phyloP scores from a whole-genome alignment of 2,329 filamentous ascomycete genomes.

The Aspergillus sp. region DNA sequence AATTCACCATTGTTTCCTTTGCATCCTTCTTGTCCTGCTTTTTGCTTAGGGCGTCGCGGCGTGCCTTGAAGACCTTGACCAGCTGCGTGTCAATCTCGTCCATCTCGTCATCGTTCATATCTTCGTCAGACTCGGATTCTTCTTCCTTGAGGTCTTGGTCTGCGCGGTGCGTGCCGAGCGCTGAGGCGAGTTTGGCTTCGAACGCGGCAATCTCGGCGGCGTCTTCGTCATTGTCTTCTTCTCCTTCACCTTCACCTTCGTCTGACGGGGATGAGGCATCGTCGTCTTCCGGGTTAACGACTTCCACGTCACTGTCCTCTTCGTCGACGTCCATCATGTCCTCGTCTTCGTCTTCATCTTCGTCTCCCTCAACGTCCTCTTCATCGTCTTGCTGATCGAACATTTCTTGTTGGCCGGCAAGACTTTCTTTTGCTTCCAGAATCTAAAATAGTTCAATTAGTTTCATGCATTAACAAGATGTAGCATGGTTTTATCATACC shows the following conservation, averaged over 20 bases:
- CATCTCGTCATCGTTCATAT: slow-evolving; percentile 98
- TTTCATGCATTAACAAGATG: neutral
- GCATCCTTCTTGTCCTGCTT: slow-evolving; percentile 86
- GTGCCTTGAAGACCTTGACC: slow-evolving; percentile 79
- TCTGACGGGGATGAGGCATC: slow-evolving; percentile 36
- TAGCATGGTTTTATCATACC: slow-evolving; percentile 27
- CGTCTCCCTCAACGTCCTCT: slow-evolving; percentile 48
- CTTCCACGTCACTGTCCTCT: slow-evolving; percentile 39
- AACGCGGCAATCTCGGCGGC: slow-evolving; percentile 61
- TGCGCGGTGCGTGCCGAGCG: slow-evolving; percentile 68
- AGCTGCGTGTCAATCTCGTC: slow-evolving; percentile 81
- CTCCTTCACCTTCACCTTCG: slow-evolving; percentile 38
- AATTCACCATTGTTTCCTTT: slow-evolving; percentile 84
- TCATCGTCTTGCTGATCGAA: slow-evolving; percentile 70
- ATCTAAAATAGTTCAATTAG: slow-evolving; percentile 49
- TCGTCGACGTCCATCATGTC: slow-evolving; percentile 48
- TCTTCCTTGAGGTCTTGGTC: slow-evolving; percentile 58
- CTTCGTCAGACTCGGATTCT: slow-evolving; percentile 61
- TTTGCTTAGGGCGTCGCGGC: slow-evolving; percentile 65
- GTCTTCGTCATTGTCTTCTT: slow-evolving; percentile 38
- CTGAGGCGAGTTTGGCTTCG: slow-evolving; percentile 73
- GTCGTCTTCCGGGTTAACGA: slow-evolving; percentile 39
- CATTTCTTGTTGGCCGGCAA: slow-evolving; percentile 79
- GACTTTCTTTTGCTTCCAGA: slow-evolving; percentile 74
- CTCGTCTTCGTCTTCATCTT: slow-evolving; percentile 27